These are phyloP conservation scores for Cornus florida DNA, from an alignment of 148 eudicot genomes.

Conservation along the genomic window DNA sequence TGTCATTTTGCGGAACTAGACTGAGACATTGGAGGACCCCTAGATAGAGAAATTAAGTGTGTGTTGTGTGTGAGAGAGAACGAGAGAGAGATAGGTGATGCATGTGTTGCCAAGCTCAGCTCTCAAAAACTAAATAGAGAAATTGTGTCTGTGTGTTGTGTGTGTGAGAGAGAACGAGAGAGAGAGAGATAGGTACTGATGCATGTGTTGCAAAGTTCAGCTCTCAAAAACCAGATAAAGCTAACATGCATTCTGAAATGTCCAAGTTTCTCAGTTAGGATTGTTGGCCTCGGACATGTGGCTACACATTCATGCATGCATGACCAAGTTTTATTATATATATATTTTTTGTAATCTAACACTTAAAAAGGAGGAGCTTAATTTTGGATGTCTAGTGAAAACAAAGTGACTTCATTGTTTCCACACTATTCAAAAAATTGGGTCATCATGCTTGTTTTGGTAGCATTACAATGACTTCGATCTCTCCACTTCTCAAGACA, in stretches of 20 bases:
- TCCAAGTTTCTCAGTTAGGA: background rate
- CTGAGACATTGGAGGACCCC: constrained; percentile 8
- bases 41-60: background rate
- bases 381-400: background rate
- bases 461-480: background rate
- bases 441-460: too few relatives aligned
- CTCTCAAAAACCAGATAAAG: background rate
- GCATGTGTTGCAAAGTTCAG: background rate
- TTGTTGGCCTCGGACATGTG: constrained; percentile 15
- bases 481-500: too few relatives aligned
- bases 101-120: background rate
- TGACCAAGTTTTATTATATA: too few relatives aligned
- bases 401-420: background rate
- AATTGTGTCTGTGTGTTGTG: too few relatives aligned
- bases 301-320: constrained; percentile 11
- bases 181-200: background rate
- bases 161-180: background rate
- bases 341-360: background rate
- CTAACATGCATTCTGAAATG: background rate
- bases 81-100: background rate
- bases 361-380: background rate
- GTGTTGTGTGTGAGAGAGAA: background rate
- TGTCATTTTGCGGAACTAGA: constrained; percentile 25
- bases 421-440: too few relatives aligned
- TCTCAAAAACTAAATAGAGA: background rate